These are phyloP conservation scores for Apophysomyces sp. DNA, from an alignment of 371 early-diverging fungal species.

Conservation along the genomic window DNA sequence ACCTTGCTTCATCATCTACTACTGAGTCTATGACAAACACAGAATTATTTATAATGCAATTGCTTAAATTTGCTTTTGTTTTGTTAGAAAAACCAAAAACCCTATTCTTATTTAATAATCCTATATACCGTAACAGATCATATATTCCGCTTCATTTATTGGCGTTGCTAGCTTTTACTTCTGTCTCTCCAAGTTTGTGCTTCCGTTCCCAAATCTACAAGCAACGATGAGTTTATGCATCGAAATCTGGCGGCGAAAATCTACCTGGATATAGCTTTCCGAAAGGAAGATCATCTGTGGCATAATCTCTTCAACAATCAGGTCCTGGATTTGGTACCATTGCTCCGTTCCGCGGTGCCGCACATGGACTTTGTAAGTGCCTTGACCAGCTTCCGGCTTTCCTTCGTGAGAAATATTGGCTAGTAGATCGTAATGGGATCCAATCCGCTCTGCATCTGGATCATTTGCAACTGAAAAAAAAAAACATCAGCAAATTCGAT, in stretches of 20 bases:
- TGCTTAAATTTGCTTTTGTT: too few species aligned
- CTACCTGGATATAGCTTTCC: constrained; percentile 93
- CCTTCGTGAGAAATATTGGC: constrained; percentile 95
- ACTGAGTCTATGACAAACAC: too few species aligned
- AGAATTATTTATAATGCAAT: too few species aligned
- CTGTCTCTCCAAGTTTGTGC: background rate
- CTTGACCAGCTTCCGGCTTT: constrained; percentile 66
- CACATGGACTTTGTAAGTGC: constrained; percentile 82
- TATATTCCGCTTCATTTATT: too few species aligned
- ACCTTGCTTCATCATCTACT: too few species aligned
- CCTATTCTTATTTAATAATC: too few species aligned
- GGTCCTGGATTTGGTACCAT: constrained; percentile 95
- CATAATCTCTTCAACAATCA: constrained; percentile 90
- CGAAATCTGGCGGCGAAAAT: constrained; percentile 8
- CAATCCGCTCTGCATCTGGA: constrained; percentile 44
- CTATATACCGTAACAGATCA: too few species aligned
- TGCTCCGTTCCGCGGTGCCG: constrained; percentile 79
- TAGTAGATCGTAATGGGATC: constrained; percentile 79
- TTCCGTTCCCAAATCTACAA: constrained; percentile 33
- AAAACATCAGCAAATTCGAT: background rate
- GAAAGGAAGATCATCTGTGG: constrained; percentile 94
- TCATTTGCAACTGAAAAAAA: constrained; percentile 44
- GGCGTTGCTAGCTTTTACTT: background rate
- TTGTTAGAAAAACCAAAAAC: too few species aligned
- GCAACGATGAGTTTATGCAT: background rate